These are phyloP conservation scores for Colletotrichum paranaense DNA, from an alignment of 2,329 filamentous ascomycete genomes.

Conservation along the genomic window DNA sequence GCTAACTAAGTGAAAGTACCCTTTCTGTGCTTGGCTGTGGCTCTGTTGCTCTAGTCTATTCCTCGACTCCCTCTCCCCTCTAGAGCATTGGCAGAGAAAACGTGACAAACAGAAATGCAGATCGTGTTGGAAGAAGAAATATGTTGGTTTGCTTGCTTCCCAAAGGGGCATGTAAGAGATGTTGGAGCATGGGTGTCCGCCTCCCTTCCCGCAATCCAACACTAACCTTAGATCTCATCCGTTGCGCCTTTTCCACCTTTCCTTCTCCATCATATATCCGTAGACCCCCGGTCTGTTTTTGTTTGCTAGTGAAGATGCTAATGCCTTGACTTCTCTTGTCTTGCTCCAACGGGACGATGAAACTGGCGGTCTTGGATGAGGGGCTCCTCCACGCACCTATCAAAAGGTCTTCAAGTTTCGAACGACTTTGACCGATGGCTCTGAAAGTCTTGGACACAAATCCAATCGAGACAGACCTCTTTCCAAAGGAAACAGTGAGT, in stretches of 20 bases:
- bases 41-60: background rate
- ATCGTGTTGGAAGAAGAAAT: constrained; percentile 12
- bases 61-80: background rate
- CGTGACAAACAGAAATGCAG: background rate
- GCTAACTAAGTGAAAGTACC: background rate
- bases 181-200: background rate
- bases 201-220: background rate
- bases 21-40: background rate
- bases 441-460: background rate
- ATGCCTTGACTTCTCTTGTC: background rate
- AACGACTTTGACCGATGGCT: too few species aligned
- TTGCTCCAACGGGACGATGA: background rate
- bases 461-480: background rate
- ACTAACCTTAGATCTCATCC: background rate
- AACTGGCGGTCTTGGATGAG: background rate
- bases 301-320: background rate
- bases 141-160: constrained; percentile 8
- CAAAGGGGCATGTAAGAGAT: background rate
- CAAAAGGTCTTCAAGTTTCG: background rate
- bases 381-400: background rate
- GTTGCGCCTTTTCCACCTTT: background rate
- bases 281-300: background rate
- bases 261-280: background rate
- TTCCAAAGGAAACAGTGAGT: background rate
- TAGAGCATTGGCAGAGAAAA: background rate